Base-by-base conservation (phyloP, 306 rosid species). In the Leucaena leucocephala region DNA sequence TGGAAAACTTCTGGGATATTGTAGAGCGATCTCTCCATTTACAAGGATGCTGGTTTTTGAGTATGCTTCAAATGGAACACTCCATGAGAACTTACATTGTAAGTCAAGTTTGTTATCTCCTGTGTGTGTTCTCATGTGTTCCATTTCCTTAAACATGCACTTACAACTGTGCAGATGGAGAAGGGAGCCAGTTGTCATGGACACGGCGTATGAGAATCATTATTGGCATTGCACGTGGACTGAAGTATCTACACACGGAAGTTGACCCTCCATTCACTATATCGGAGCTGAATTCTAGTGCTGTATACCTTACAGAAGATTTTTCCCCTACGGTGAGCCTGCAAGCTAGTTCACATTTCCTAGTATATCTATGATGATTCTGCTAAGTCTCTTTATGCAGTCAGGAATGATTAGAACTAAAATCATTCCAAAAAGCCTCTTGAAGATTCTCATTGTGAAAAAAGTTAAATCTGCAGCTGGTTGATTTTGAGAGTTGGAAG, bases 401-500 rank as follows among this genome's bases (percentile, higher is more conserved):
- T 39, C 49, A 17, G 43, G 49, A 66, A 38, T 10, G 52, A 67
- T 42, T 66, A 38, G 70, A 64, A 38, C 16, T 38, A 38, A 52
- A 67, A 8, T 67, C 35, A 67, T 67, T 42, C 75, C 50, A 59
- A 81, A 71, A 27, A 48, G 50, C 77, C 77, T 75, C 64, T 75
- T 76, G 21, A 58, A 73, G 49, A 46, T 58, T 86, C 75, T 78
- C 71, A 71, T 59, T 59, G 62, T 48, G 12, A 13, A 44, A 27
- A n/a, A 35, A 74, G 46, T 74, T 58, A 34, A 64, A 68, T 62
- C 45, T 87, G 88, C 89, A 96, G 99, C 81, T 96, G 81, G 94
- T 96, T 83, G 98, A 96, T 82, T 96, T 96, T 82, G 99, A 96
- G 85, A 87, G 98, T 87, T 96, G 99, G 98, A 96, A 96, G 87